Percentiles rank a stretch among this genome's conserved stretches.
Conservation (phyloP, 164 flowering plant genomes). For the Stephania yunnanensis region DNA sequence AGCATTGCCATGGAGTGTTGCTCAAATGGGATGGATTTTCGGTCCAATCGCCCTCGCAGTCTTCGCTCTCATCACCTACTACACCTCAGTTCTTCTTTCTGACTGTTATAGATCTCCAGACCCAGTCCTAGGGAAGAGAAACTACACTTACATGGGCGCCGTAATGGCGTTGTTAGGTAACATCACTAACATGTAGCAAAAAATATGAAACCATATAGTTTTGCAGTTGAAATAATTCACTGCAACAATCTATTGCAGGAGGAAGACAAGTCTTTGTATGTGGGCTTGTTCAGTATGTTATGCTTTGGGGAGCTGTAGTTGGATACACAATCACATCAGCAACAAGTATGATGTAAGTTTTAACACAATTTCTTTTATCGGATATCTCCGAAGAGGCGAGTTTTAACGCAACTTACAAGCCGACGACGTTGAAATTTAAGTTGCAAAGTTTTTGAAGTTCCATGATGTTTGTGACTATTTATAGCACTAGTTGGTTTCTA, state of each 20-base stretch:
- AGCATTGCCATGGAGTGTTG: constrained; percentile 42
- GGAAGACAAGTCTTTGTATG: constrained; percentile 17
- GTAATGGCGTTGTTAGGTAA: constrained; percentile 32
- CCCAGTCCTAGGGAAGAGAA: constrained; percentile 32
- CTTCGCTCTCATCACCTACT: constrained; percentile 32
- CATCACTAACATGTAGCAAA: not conserved
- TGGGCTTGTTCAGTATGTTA: constrained; percentile 20
- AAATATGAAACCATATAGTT: not conserved
- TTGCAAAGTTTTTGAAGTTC: too few species aligned
- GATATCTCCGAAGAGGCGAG: too few species aligned
- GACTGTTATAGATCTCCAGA: constrained; percentile 42
- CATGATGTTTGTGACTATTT: too few species aligned
- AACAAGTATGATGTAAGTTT: constrained; percentile 31
- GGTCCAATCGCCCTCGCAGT: constrained; percentile 26
- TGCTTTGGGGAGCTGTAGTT: constrained; percentile 28
- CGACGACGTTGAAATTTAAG: too few species aligned
- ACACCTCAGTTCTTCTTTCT: constrained; percentile 31
- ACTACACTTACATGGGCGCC: constrained; percentile 30
- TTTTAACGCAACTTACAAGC: too few species aligned
- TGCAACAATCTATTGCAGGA: constrained; percentile 13
- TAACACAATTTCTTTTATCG: too few species aligned
- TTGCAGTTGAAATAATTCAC: not conserved
- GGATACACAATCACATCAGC: constrained; percentile 32
- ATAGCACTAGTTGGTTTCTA: too few species aligned
- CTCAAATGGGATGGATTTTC: constrained; percentile 42